A percentile compares a stretch with the other conserved stretches of the same genome.
These are phyloP conservation scores for Claviceps spartinae DNA, from an alignment of 2,329 filamentous ascomycete genomes.

Conservation along the genomic window DNA sequence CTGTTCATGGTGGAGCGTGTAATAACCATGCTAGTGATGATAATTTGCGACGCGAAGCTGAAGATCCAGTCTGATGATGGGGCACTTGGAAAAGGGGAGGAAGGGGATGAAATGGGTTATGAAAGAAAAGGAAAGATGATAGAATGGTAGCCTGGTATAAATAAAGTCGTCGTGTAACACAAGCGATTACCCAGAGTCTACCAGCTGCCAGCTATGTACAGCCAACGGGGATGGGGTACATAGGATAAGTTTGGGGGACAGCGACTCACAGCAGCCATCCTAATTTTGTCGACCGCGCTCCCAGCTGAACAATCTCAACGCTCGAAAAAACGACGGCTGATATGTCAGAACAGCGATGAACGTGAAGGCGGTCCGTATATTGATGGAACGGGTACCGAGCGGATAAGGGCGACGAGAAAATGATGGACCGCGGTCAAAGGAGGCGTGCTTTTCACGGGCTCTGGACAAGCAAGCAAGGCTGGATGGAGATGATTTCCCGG, in stretches of 20 bases:
- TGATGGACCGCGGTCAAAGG: constrained; percentile 16
- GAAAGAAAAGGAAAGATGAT: constrained; percentile 8
- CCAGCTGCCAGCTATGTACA: constrained; percentile 6
- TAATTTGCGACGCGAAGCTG: constrained; percentile 1
- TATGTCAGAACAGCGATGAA: neutral
- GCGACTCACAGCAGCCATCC: constrained; percentile 30
- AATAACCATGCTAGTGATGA: neutral
- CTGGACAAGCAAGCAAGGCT: constrained; percentile 14
- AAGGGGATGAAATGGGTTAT: neutral
- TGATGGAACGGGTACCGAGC: constrained; percentile 20
- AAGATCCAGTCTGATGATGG: neutral
- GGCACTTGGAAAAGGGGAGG: constrained; percentile 2
- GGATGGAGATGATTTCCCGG: constrained; percentile 21
- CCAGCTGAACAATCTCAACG: constrained; percentile 4
- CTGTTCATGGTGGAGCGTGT: constrained; percentile 3
- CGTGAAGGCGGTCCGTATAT: constrained; percentile 10
- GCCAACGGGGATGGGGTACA: constrained; percentile 4
- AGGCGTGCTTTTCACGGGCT: constrained; percentile 20
- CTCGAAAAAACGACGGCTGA: constrained; percentile 1
- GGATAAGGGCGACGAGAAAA: constrained; percentile 14
- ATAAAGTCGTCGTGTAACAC: neutral
- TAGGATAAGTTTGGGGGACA: constrained; percentile 2
- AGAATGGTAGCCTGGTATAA: neutral
- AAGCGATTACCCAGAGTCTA: neutral
- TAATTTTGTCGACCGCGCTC: constrained; percentile 18